Evolutionary conservation across 495 filamentous ascomycete genomes (phyloP).

Genomic region (Penicillium alfredii): DNA sequence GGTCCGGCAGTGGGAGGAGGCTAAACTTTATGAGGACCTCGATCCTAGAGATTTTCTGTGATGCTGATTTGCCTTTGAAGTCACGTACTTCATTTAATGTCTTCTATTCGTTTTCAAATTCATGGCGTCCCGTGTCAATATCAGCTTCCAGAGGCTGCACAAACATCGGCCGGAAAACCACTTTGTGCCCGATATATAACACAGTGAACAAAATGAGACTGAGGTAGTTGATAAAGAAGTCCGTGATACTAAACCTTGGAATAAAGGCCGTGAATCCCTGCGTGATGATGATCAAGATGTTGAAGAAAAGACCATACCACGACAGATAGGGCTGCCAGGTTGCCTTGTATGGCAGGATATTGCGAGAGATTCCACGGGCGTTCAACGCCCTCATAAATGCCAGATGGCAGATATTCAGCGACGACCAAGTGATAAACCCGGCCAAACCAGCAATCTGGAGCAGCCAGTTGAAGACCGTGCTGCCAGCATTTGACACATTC

Average conservation of each 20-base stretch:
- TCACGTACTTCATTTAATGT: too few species aligned
- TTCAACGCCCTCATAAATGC: constrained; percentile 47
- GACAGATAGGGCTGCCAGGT: constrained; percentile 46
- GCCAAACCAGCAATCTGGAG: constrained; percentile 50
- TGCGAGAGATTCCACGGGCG: constrained; percentile 36
- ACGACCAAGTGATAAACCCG: constrained; percentile 52
- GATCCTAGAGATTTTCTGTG: too few species aligned
- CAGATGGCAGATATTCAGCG: constrained; percentile 46
- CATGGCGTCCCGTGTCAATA: constrained; percentile 23
- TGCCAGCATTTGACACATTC: constrained; percentile 23
- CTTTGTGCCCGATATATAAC: constrained; percentile 47
- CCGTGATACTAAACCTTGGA: constrained; percentile 40
- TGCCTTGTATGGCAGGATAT: constrained; percentile 46
- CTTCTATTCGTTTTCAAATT: constrained; percentile 1
- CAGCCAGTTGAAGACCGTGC: constrained; percentile 43
- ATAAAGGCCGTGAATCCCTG: constrained; percentile 60
- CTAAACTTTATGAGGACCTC: too few species aligned
- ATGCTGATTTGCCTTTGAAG: too few species aligned
- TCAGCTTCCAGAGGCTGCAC: constrained; percentile 24
- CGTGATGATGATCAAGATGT: constrained; percentile 50
- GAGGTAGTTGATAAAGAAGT: constrained; percentile 50
- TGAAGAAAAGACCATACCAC: constrained; percentile 52
- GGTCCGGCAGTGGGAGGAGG: neutral
- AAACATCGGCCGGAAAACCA: constrained; percentile 23
- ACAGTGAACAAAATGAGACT: constrained; percentile 48